These are phyloP conservation scores for Porogramme epimiltina DNA, from an alignment of 1,284 basidiomycete species.

Conservation along the genomic window DNA sequence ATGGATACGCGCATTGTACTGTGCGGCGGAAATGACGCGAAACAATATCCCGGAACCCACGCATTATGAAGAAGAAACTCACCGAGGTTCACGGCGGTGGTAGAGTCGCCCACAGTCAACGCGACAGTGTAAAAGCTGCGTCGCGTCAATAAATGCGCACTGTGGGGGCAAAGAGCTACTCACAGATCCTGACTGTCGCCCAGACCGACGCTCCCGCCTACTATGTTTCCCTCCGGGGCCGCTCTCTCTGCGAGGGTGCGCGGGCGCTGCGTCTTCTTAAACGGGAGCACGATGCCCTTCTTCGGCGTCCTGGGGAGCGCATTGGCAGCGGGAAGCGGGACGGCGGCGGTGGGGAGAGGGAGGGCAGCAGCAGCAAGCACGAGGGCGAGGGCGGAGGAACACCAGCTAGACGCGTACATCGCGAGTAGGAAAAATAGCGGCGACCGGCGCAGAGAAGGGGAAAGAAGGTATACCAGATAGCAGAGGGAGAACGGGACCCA, in stretches of 20 bases:
- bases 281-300: constrained; percentile 19
- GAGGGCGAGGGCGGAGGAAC: constrained; percentile 16
- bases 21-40: too few species aligned
- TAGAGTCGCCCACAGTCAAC: constrained; percentile 29
- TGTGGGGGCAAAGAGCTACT: constrained; percentile 7
- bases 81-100: constrained; percentile 33
- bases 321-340: constrained; percentile 13
- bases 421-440: constrained; percentile 14
- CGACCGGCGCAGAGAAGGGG: constrained; percentile 23
- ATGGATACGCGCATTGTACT: too few species aligned
- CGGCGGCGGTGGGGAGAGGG: constrained; percentile 9
- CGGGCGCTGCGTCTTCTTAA: constrained; percentile 1
- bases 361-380: not conserved
- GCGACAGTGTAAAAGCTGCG: constrained; percentile 32
- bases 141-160: not conserved
- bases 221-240: constrained; percentile 12
- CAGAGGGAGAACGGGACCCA: constrained; percentile 15
- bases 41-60: too few species aligned
- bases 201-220: constrained; percentile 26
- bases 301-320: constrained; percentile 6
- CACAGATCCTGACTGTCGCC: constrained; percentile 31
- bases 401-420: constrained; percentile 27
- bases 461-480: constrained; percentile 19
- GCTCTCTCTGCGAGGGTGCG: constrained; percentile 4
- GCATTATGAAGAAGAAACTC: constrained; percentile 1